Evolutionary conservation across 768 basidiomycete species (phyloP).

Genomic region (Floccularia luteovirens): DNA sequence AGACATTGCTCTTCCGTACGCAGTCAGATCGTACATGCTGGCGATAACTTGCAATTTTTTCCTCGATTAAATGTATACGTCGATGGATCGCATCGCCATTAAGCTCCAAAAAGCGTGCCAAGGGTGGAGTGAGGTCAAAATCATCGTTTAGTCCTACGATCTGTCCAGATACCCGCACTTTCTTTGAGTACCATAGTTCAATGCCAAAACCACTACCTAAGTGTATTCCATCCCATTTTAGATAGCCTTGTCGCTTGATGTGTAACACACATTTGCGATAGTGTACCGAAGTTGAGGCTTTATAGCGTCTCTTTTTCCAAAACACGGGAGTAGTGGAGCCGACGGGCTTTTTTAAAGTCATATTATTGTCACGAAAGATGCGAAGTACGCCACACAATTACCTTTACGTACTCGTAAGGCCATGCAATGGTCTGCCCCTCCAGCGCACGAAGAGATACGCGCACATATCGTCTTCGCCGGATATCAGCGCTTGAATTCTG

Average conservation of each 20-base stretch:
- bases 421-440: slow-evolving; percentile 55
- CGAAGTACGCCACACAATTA: slow-evolving; percentile 16
- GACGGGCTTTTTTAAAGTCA: slow-evolving; percentile 26
- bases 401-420: slow-evolving; percentile 56
- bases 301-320: slow-evolving; percentile 38
- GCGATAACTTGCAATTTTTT: slow-evolving; percentile 43
- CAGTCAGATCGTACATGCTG: slow-evolving; percentile 38
- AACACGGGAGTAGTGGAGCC: slow-evolving; percentile 38
- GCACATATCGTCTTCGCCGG: slow-evolving; percentile 43
- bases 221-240: slow-evolving; percentile 43
- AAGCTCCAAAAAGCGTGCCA: slow-evolving; percentile 56
- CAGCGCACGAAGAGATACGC: slow-evolving; percentile 56
- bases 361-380: slow-evolving; percentile 1
- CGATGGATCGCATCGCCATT: slow-evolving; percentile 44
- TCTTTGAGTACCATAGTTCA: slow-evolving; percentile 46
- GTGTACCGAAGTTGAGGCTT: slow-evolving; percentile 35
- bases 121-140: slow-evolving; percentile 50
- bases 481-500: slow-evolving; percentile 54
- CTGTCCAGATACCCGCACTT: slow-evolving; percentile 38
- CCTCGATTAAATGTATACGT: slow-evolving; percentile 35
- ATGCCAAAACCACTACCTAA: slow-evolving; percentile 67
- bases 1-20: slow-evolving; percentile 39
- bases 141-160: slow-evolving; percentile 60
- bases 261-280: slow-evolving; percentile 40
- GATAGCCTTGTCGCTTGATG: slow-evolving; percentile 45